Evolutionary conservation across 768 basidiomycete genomes (phyloP).

Genomic region (Gloeostereum incarnatum): DNA sequence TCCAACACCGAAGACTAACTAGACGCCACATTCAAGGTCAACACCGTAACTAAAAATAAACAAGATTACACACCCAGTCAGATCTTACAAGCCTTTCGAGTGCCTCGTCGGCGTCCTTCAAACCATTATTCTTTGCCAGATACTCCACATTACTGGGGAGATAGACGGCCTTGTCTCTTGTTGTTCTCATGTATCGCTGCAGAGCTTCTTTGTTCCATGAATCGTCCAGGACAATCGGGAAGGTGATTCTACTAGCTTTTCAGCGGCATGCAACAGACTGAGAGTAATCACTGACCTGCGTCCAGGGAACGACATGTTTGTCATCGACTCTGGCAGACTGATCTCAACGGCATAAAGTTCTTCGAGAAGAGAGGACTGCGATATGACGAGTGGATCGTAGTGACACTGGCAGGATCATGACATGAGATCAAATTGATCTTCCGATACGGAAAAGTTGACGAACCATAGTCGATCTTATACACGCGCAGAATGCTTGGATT

Average conservation of each 20-base stretch:
- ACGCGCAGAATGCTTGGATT: constrained; percentile 34
- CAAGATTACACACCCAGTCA: constrained; percentile 32
- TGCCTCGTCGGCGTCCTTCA: constrained; percentile 32
- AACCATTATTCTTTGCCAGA: constrained; percentile 52
- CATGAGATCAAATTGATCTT: background rate
- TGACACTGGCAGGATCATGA: constrained; percentile 25
- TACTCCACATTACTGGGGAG: constrained; percentile 64
- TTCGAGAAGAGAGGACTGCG: constrained; percentile 33
- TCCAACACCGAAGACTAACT: constrained; percentile 56
- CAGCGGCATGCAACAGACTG: background rate
- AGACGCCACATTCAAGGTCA: constrained; percentile 1
- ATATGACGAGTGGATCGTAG: constrained; percentile 32
- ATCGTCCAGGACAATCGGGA: constrained; percentile 59
- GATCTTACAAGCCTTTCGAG: constrained; percentile 35
- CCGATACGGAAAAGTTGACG: constrained; percentile 4
- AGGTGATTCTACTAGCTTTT: constrained; percentile 26
- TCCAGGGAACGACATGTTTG: constrained; percentile 34
- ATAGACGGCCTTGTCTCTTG: constrained; percentile 50
- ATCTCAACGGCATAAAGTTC: constrained; percentile 27
- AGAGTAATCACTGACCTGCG: constrained; percentile 14
- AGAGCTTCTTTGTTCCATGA: constrained; percentile 47
- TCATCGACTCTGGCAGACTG: constrained; percentile 27
- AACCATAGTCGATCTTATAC: constrained; percentile 53
- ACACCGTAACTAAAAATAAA: background rate
- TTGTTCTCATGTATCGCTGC: constrained; percentile 45